These are phyloP conservation scores for Quercus phellos DNA, from an alignment of 331 rosid genomes.

Conservation along the genomic window DNA sequence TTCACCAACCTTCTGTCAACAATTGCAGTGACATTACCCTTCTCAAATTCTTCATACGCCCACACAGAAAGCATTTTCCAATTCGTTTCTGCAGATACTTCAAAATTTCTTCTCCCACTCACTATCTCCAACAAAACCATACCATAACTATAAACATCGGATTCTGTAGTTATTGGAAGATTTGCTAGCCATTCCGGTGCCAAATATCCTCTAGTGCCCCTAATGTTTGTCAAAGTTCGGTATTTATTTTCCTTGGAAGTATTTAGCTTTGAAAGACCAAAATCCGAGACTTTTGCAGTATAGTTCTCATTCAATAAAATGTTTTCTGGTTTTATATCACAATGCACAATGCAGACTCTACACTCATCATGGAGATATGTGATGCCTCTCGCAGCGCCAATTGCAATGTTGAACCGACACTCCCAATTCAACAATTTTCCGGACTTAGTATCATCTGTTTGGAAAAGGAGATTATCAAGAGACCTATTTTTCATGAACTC, in stretches of 20 bases:
- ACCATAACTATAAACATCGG: constrained; percentile 36
- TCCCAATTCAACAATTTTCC: constrained; percentile 29
- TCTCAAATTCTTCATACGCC: constrained; percentile 39
- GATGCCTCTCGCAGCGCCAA: constrained; percentile 29
- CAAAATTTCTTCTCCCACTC: constrained; percentile 35
- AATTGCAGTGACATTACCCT: constrained; percentile 21
- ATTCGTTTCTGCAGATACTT: constrained; percentile 28
- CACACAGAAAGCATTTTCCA: constrained; percentile 15
- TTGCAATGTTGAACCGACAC: constrained; percentile 27
- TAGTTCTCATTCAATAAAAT: constrained; percentile 31
- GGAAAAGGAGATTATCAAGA: constrained; percentile 29
- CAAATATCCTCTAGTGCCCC: constrained; percentile 36
- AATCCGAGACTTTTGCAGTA: constrained; percentile 33
- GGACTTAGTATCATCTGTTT: not conserved
- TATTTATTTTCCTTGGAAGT: constrained; percentile 5
- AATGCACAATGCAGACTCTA: constrained; percentile 31
- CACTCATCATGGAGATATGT: constrained; percentile 40
- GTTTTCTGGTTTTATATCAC: constrained; percentile 38
- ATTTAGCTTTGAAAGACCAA: constrained; percentile 31
- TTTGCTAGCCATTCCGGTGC: constrained; percentile 34
- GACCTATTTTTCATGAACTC: constrained; percentile 37
- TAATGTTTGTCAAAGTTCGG: constrained; percentile 23
- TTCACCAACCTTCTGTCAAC: constrained; percentile 17
- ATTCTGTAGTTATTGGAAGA: constrained; percentile 23
- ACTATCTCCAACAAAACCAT: constrained; percentile 38